Evolutionary conservation across 768 basidiomycete species (phyloP).

Genomic region (Fomitopsis pulvina): DNA sequence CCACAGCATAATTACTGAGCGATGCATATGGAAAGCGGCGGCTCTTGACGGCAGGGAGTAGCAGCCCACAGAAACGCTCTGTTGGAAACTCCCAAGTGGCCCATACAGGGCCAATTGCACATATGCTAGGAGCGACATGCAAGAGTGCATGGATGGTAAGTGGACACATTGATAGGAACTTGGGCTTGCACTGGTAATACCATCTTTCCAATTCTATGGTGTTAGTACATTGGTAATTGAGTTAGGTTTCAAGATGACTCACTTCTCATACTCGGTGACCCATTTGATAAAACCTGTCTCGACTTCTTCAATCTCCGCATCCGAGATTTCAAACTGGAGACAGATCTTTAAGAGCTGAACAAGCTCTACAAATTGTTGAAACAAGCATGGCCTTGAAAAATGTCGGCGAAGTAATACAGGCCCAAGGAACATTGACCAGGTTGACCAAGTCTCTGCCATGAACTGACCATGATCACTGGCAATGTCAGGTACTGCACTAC

Average conservation of each 20-base stretch:
- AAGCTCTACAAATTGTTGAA: constrained; percentile 20
- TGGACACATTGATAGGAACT: constrained; percentile 20
- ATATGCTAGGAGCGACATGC: constrained; percentile 21
- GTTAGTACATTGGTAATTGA: no score
- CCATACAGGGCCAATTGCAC: constrained; percentile 17
- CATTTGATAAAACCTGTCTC: constrained; percentile 11
- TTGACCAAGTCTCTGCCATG: constrained; percentile 21
- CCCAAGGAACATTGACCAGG: constrained; percentile 20
- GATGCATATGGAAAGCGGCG: constrained; percentile 9
- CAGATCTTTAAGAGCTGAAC: constrained; percentile 18
- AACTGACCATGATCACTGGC: constrained; percentile 10
- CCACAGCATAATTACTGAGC: constrained; percentile 1
- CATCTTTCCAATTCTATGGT: no score
- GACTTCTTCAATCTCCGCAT: constrained; percentile 10
- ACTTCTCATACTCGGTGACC: constrained; percentile 18
- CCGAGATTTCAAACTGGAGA: constrained; percentile 16
- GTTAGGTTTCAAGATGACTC: no score
- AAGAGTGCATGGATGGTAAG: constrained; percentile 25
- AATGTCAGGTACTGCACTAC: constrained; percentile 17
- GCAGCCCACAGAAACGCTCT: constrained; percentile 18
- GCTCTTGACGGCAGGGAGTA: constrained; percentile 13
- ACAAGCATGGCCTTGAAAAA: constrained; percentile 18
- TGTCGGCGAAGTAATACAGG: constrained; percentile 16
- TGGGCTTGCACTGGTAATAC: constrained; percentile 21
- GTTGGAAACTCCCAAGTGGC: constrained; percentile 21